phyloP scores from a whole-genome alignment of 1,284 basidiomycete genomes.

The Laetiporus sulphureus region DNA sequence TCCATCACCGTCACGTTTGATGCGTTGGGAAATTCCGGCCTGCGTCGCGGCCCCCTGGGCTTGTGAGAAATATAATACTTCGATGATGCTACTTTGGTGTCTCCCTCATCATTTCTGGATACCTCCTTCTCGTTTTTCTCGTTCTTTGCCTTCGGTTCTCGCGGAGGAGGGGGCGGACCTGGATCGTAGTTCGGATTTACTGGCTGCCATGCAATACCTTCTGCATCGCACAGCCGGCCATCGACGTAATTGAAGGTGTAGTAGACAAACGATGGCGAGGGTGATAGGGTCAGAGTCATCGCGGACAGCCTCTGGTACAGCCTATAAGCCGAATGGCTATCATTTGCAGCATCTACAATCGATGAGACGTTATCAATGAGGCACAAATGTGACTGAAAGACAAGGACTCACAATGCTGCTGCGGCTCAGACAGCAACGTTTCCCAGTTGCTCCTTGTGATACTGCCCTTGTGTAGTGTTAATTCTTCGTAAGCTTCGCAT shows the following conservation, averaged over 20 bases:
- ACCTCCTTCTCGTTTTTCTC: background rate
- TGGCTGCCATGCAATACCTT: constrained; percentile 39
- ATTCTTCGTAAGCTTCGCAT: constrained; percentile 48
- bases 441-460: constrained; percentile 68
- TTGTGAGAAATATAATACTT: no score
- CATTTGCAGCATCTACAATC: constrained; percentile 66
- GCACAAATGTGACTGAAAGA: background rate
- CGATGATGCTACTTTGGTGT: no score
- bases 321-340: constrained; percentile 52
- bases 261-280: constrained; percentile 36
- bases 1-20: no score
- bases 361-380: constrained; percentile 8
- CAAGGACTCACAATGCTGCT: constrained; percentile 50
- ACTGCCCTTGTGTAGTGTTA: constrained; percentile 47
- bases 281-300: constrained; percentile 34
- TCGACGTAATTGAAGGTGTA: constrained; percentile 50
- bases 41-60: no score
- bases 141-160: background rate
- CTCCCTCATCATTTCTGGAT: no score
- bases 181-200: constrained; percentile 64
- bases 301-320: constrained; percentile 39
- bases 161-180: constrained; percentile 37
- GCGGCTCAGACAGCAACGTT: constrained; percentile 30
- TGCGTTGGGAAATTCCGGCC: no score
- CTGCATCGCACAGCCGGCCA: constrained; percentile 38